Percentiles rank a stretch among this genome's conserved stretches.
phyloP scores from a whole-genome alignment of 495 filamentous ascomycete species.

The Endocarpon pusillum region DNA sequence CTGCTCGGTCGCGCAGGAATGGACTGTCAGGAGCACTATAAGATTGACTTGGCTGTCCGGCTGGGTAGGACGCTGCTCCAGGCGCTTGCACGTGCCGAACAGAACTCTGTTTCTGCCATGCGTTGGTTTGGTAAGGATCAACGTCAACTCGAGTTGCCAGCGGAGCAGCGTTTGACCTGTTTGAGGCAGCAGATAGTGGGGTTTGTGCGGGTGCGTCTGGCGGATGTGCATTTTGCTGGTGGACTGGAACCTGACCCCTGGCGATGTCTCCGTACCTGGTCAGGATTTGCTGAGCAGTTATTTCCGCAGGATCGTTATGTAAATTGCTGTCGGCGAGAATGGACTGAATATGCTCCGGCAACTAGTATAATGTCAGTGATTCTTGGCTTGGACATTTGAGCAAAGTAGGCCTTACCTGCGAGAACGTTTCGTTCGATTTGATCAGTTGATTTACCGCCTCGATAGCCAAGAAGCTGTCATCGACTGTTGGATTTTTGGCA shows the following conservation, averaged over 20 bases:
- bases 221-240: slow-evolving; percentile 30
- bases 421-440: slow-evolving; percentile 87
- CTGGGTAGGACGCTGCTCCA: slow-evolving; percentile 21
- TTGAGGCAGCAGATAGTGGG: slow-evolving; percentile 22
- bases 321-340: slow-evolving; percentile 69
- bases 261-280: slow-evolving; percentile 70
- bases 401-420: slow-evolving; percentile 49
- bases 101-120: slow-evolving; percentile 67
- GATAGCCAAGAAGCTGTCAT: slow-evolving; percentile 80
- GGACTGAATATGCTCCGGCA: slow-evolving; percentile 77
- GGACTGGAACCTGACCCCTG: slow-evolving; percentile 32
- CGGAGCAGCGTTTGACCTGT: slow-evolving; percentile 21
- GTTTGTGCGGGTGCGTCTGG: slow-evolving; percentile 19
- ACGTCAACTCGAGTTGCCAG: slow-evolving; percentile 49
- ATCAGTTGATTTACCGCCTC: slow-evolving; percentile 82
- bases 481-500: slow-evolving; percentile 46
- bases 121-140: slow-evolving; percentile 50
- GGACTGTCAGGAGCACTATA: slow-evolving; percentile 14
- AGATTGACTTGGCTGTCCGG: slow-evolving; percentile 18
- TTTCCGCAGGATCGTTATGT: slow-evolving; percentile 63
- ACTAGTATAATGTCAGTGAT: slow-evolving; percentile 34
- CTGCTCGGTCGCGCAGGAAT: slow-evolving; percentile 23
- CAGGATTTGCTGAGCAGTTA: slow-evolving; percentile 94
- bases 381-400: slow-evolving; percentile 7
- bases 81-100: slow-evolving; percentile 62